Evolutionary conservation across 176 grass and related monocot genomes (phyloP).

Genomic region (Carex pumila): DNA sequence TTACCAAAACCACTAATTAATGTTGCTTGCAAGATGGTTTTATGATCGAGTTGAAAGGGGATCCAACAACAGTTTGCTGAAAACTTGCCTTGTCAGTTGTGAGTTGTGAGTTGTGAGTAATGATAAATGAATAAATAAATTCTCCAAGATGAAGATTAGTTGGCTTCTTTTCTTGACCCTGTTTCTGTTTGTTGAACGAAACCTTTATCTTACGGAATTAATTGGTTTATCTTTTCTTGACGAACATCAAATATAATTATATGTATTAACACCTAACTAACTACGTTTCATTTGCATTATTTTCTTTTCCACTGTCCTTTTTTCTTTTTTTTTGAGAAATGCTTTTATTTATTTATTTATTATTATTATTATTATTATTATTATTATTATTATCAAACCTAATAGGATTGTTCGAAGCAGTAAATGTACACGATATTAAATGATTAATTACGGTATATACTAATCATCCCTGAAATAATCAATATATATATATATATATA

Average conservation of each 20-base stretch:
- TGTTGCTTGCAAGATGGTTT: background rate
- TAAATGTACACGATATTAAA: no score
- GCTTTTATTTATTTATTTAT: background rate
- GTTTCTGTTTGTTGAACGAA: background rate
- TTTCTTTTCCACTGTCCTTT: no score
- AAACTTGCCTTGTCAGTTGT: slow-evolving; percentile 3
- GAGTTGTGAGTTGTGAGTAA: no score
- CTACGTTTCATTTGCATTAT: background rate
- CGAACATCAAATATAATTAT: background rate
- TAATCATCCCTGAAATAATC: no score
- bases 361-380: no score
- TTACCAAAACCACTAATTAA: background rate
- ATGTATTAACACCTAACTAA: background rate
- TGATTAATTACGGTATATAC: no score
- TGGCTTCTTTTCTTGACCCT: background rate
- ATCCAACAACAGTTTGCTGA: background rate
- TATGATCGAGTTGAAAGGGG: background rate
- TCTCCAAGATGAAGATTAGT: background rate
- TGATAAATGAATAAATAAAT: background rate
- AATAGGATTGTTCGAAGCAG: background rate
- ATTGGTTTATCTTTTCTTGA: background rate
- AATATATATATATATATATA: no score
- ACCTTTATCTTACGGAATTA: background rate
- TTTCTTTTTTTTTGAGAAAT: no score
- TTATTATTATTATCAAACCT: background rate